Percentiles rank a stretch among this genome's conserved stretches.
Conservation (phyloP, 352 stramenopile species). For the Pythium monospermum region DNA sequence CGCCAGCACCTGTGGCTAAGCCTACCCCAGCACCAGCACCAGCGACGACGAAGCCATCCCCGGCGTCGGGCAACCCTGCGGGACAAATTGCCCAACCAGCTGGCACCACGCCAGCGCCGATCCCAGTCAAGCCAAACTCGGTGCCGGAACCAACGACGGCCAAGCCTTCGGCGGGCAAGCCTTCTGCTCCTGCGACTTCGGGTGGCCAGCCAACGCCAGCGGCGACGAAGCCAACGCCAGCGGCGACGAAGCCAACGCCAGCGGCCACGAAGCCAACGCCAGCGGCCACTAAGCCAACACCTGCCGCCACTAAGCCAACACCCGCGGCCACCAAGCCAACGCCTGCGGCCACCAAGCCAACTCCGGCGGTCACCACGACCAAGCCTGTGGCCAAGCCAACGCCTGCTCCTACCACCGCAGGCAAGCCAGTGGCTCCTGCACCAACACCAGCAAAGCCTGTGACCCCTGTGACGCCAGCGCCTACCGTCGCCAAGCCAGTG, state of each 20-base stretch:
- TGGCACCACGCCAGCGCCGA: neutral
- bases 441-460: neutral
- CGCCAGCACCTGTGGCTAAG: neutral
- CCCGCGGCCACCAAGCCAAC: neutral
- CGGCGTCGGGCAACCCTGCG: slow-evolving; percentile 2
- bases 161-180: neutral
- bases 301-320: neutral
- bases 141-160: neutral
- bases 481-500: neutral
- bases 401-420: neutral
- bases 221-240: neutral
- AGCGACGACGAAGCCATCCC: neutral
- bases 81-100: neutral
- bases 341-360: neutral
- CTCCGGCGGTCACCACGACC: neutral
- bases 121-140: neutral
- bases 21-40: too few species aligned
- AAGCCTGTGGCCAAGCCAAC: neutral
- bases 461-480: neutral
- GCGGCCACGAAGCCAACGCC: neutral
- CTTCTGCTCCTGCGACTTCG: neutral
- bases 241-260: neutral
- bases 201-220: neutral
- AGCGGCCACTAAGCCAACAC: neutral
- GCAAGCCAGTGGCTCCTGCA: neutral